Evolutionary conservation across 345 rosid species (phyloP).

Genomic region (Melaleuca quinquenervia): DNA sequence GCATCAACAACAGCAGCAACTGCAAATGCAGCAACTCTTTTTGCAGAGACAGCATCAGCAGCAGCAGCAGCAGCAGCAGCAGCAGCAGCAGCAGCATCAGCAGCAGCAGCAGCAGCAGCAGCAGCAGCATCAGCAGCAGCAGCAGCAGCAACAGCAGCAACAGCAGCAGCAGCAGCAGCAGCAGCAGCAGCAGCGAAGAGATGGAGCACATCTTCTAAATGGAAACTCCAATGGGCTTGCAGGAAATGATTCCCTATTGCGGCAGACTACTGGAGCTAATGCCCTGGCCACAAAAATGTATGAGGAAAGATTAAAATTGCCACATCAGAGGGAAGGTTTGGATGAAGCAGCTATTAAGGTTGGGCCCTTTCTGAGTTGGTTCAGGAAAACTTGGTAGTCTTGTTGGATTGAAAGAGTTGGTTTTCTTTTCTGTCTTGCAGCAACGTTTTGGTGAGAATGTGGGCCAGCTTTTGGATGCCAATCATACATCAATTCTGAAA

Average conservation of each 20-base stretch:
- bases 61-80: constrained; percentile 30
- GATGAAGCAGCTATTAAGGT: constrained; percentile 87
- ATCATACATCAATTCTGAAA: constrained; percentile 80
- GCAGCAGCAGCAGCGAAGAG: constrained; percentile 72
- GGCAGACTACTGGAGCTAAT: constrained; percentile 72
- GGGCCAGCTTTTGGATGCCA: constrained; percentile 81
- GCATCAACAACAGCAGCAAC: constrained; percentile 34
- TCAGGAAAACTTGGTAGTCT: not conserved
- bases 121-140: constrained; percentile 30
- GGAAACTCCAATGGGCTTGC: constrained; percentile 74
- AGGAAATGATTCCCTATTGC: constrained; percentile 70
- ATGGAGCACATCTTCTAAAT: constrained; percentile 65
- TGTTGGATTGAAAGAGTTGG: not conserved
- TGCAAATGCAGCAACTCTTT: constrained; percentile 39
- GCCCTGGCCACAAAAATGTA: constrained; percentile 79
- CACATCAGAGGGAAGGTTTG: constrained; percentile 78
- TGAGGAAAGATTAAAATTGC: constrained; percentile 73
- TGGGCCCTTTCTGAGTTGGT: not conserved
- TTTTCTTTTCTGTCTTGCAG: constrained; percentile 15
- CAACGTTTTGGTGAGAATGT: constrained; percentile 83
- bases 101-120: constrained; percentile 51
- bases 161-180: constrained; percentile 34
- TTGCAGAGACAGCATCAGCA: constrained; percentile 42
- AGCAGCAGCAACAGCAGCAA: constrained; percentile 40
- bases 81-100: constrained; percentile 36